These are phyloP conservation scores for Strobilomyces confusus DNA, from an alignment of 768 basidiomycete genomes.

Conservation along the genomic window DNA sequence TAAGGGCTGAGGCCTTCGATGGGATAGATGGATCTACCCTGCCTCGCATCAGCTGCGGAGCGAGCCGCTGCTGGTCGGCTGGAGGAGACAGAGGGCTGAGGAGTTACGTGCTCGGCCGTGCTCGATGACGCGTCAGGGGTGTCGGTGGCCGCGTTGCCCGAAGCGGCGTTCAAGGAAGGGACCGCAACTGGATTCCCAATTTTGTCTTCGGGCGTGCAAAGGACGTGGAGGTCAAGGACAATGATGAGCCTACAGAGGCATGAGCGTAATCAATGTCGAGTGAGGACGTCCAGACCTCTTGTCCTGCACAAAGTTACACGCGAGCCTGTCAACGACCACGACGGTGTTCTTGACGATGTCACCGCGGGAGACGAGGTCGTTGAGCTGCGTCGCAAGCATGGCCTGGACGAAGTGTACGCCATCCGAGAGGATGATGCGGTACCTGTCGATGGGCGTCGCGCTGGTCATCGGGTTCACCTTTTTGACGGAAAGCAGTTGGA, in stretches of 20 bases:
- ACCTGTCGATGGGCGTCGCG: constrained; percentile 47
- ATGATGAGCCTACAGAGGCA: constrained; percentile 64
- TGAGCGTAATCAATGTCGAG: constrained; percentile 1
- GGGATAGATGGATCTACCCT: constrained; percentile 52
- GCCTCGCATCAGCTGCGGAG: constrained; percentile 12
- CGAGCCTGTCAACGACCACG: constrained; percentile 67
- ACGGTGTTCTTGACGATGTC: constrained; percentile 63
- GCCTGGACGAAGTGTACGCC: constrained; percentile 83
- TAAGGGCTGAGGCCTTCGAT: constrained; percentile 96
- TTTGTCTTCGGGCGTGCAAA: constrained; percentile 57
- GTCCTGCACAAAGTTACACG: constrained; percentile 79
- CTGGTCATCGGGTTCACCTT: constrained; percentile 47
- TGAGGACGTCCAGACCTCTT: constrained; percentile 51
- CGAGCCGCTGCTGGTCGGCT: constrained; percentile 11
- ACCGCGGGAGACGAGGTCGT: constrained; percentile 63
- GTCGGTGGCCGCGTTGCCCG: constrained; percentile 21
- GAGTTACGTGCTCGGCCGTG: constrained; percentile 8
- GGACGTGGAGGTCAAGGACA: constrained; percentile 59
- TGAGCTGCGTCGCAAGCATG: constrained; percentile 93
- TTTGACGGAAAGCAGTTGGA: constrained; percentile 85
- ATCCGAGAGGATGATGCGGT: constrained; percentile 87
- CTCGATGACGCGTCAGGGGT: constrained; percentile 29
- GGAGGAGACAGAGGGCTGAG: constrained; percentile 25
- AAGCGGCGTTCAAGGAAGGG: constrained; percentile 32
- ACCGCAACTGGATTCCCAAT: constrained; percentile 60